These are phyloP conservation scores for Metschnikowia sp. DNA, from an alignment of 805 yeast species.

Conservation along the genomic window DNA sequence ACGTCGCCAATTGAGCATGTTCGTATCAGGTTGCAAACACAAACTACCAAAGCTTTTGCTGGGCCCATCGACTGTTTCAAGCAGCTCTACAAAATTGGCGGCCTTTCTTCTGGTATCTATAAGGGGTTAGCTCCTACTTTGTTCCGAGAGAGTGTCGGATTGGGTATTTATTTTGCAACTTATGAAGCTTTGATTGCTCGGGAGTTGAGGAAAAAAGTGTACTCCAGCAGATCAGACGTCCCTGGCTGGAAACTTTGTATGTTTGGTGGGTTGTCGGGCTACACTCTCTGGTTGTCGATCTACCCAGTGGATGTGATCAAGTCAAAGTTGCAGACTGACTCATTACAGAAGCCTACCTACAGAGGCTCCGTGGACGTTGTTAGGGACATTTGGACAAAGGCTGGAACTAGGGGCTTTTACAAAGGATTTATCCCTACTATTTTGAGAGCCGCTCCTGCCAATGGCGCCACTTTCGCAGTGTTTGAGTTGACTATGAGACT, in stretches of 20 bases:
- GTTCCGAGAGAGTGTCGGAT: conserved; percentile 80
- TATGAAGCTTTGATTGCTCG: conserved; percentile 82
- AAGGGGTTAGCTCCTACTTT: conserved; percentile 83
- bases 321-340: conserved; percentile 75
- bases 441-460: conserved; percentile 96
- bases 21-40: conserved; percentile 91
- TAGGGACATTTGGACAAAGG: conserved; percentile 47
- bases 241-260: conserved; percentile 84
- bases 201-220: conserved; percentile 46
- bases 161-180: conserved; percentile 84
- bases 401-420: conserved; percentile 76
- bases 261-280: conserved; percentile 90
- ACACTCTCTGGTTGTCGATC: conserved; percentile 77
- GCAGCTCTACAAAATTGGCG: conserved; percentile 53
- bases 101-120: conserved; percentile 57
- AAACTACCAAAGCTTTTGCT: conserved; percentile 52
- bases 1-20: conserved; percentile 95
- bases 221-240: conserved; percentile 60
- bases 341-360: conserved; percentile 56
- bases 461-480: conserved; percentile 93
- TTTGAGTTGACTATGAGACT: conserved; percentile 86
- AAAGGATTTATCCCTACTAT: conserved; percentile 92
- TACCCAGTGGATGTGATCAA: conserved; percentile 93
- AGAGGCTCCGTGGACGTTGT: conserved; percentile 59
- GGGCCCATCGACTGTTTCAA: conserved; percentile 76